Conservation (phyloP, 257 asterid genomes). For the Cordia subcordata region DNA sequence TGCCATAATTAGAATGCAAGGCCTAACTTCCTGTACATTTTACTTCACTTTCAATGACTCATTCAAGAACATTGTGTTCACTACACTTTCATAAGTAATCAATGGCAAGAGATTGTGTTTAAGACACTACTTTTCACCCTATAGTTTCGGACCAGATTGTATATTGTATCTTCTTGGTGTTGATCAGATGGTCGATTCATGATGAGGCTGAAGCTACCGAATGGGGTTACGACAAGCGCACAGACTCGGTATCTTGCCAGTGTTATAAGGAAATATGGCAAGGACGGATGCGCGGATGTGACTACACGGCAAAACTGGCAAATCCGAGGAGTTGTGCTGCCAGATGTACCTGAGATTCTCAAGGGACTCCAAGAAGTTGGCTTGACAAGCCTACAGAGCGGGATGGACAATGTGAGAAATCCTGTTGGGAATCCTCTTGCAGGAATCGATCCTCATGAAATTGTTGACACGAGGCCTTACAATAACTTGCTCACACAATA, state of each 20-base stretch:
- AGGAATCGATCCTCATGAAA: slow-evolving; percentile 89
- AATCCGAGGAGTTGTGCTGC: slow-evolving; percentile 81
- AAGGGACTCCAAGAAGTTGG: slow-evolving; percentile 86
- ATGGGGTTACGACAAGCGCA: slow-evolving; percentile 83
- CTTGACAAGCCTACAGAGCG: slow-evolving; percentile 91
- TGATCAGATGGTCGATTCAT: slow-evolving; percentile 84
- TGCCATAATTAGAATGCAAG: too few species aligned
- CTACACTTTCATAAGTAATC: too few species aligned
- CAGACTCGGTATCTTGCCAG: slow-evolving; percentile 84
- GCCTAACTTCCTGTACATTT: too few species aligned
- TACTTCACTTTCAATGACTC: too few species aligned
- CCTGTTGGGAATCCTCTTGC: slow-evolving; percentile 96
- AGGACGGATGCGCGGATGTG: slow-evolving; percentile 88
- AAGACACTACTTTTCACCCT: too few species aligned
- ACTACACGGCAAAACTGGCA: slow-evolving; percentile 98
- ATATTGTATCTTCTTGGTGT: neutral
- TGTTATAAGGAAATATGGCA: slow-evolving; percentile 69
- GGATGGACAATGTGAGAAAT: slow-evolving; percentile 96
- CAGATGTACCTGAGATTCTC: slow-evolving; percentile 85
- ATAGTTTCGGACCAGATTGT: neutral
- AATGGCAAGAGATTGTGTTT: too few species aligned
- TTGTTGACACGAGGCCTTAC: slow-evolving; percentile 89
- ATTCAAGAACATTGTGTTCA: too few species aligned
- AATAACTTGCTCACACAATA: slow-evolving; percentile 66
- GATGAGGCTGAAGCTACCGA: slow-evolving; percentile 98